Base-by-base conservation (phyloP, 2,329 filamentous ascomycete species). In the Talaromyces sp. region DNA sequence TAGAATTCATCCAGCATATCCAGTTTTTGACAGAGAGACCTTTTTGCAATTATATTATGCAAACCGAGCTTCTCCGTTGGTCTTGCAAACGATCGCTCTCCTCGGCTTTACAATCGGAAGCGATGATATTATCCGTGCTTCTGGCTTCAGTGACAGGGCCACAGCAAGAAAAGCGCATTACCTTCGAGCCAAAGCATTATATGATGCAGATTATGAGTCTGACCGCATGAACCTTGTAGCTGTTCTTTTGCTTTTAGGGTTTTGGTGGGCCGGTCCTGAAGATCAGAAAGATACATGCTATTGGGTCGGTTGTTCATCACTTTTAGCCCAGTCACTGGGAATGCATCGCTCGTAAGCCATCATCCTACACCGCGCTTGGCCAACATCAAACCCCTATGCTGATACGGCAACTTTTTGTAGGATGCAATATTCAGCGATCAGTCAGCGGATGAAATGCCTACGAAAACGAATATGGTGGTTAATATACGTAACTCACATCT, bases 251-350 rank as follows among this genome's bases (percentile, higher is more conserved):
- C 36, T 64, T 9, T 37, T 64, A 46, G 60, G 62, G 17, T 62
- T 63, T 29, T 64, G 60, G 62, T 63, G 58, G 62, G 43, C 50
- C 36, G 51, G 62, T n/a, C 58, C 58, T n/a, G 56, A 56, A 39
- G 62, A 62, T 29, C 56, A 63, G 36, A 65, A 65, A 46, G 61
- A 63, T 41, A 50, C 49, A 8, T 63, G 55, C 16, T 52, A 56
- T 44, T 65, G 61, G 61, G 47, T 64, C 30, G 55, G 49, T 14
- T 53, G 51, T 40, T 61, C 61, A 3, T 51, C 52, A 10, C 52
- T 52, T 2, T 29, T 57, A 9, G 61, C 61, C 0, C 63, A 64
- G 32, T 45, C 49, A 4, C 32, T 58, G 3, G 63, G 61, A 32
- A 58, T 65, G 61, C 61, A 64, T 49, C 55, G 60, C 20, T 52